Base-by-base conservation (phyloP, 2,329 filamentous ascomycete species). In the Verticillium isaacii region DNA sequence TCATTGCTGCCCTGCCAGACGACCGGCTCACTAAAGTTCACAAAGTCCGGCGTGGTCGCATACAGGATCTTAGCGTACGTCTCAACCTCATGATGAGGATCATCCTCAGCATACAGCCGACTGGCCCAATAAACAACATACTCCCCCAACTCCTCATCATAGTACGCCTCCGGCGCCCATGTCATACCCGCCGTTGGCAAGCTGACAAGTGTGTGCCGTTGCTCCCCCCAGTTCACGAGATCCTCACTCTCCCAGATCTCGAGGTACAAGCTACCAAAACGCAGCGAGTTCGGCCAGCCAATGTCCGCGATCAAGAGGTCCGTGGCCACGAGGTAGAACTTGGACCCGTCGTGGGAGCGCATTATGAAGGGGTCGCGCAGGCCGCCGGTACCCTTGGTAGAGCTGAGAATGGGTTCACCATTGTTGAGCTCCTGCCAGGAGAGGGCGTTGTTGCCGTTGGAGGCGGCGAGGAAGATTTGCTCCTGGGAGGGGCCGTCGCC, bases 261-360 rank as follows among this genome's bases (percentile, higher is more conserved):
- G 2, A 84, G 74, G 60, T 82, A 84, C 5, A 76, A 75, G 63
- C 80, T 83, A 0, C 81, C 82, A 0, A 67, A 74, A 14, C 76
- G 73, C 1, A 82, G 78, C 0, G 81, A 68, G n/a, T 78, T 74
- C 11, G 70, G 74, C 81, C 82, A 85, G 0, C 78, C 79, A 0
- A 81, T 84, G 1, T 82, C 82, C 5, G 79, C 82, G 58, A 84
- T 84, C 0, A 80, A 82, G 0, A 84, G 71, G 60, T 84, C 81
- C 0, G 82, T 85, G 0, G 81, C 81, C 17, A 85, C 73, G 14
- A 85, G 66, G 57, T 75, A 84, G 62, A 84, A 84, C 4, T 72
- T 82, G n/a, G 77, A 75, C 0, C 81, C 81, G 29, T 84, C 80
- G 0, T 69, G 73, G 0, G 80, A 81, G 14, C 81, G 77, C 23